Percentiles rank a stretch among this genome's conserved stretches.
Evolutionary conservation across 495 filamentous ascomycete genomes (phyloP).

Genomic region (Xylaria sp.): DNA sequence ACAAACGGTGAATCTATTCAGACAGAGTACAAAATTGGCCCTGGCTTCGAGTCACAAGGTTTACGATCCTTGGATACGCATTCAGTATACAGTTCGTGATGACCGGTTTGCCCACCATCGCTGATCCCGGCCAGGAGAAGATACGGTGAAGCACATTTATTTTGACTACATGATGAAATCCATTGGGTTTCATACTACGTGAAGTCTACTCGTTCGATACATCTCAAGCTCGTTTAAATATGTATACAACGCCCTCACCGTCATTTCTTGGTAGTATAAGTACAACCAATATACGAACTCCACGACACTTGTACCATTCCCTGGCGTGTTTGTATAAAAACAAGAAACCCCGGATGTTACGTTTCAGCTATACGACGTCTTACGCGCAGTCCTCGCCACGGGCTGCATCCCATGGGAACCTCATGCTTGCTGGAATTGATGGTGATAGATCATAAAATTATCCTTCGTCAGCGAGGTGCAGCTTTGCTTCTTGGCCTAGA

Average conservation of each 20-base stretch:
- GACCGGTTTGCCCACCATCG: neutral
- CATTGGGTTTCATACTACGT: neutral
- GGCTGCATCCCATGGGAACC: neutral
- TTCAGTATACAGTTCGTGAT: neutral
- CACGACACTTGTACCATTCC: neutral
- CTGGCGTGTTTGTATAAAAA: slow-evolving; percentile 16
- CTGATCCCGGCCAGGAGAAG: neutral
- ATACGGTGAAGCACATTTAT: neutral
- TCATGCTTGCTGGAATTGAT: neutral
- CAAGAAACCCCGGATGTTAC: neutral
- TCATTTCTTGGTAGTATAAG: neutral
- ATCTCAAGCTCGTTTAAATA: neutral
- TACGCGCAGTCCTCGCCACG: neutral
- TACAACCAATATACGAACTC: neutral
- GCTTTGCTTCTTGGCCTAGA: neutral
- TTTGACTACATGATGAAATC: neutral
- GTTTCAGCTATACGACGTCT: neutral
- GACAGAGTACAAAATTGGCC: neutral
- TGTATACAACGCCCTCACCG: neutral
- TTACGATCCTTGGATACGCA: neutral
- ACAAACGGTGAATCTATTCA: neutral
- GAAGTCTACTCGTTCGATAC: neutral
- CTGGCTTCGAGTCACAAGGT: neutral
- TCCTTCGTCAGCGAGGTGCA: neutral
- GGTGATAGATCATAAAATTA: neutral